Evolutionary conservation across 2,329 filamentous ascomycete genomes (phyloP), one percentile per base, ranked within the genome.

Genomic region (Penicillium hesseltinei): DNA sequence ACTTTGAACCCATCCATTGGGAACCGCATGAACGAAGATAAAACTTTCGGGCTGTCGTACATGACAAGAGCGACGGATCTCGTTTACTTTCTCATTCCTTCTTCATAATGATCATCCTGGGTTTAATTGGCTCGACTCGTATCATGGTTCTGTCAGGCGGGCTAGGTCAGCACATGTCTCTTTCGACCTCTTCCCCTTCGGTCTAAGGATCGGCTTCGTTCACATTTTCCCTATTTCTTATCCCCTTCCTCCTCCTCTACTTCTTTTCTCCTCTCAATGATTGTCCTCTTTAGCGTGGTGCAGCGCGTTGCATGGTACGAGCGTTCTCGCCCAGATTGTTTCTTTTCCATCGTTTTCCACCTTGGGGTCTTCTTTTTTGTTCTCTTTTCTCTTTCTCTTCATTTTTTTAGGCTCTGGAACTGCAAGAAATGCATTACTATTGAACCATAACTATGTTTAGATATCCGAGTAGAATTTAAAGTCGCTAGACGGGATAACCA

Each of bases 1-100:
- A 80, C 54, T 78, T 80, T 55, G 71, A 80, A 58, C 77, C 77
- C 15, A 74, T 75, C 35, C 75, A 78, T 56, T 79, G 74, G 72
- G 74, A 74, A 40, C 75, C 76, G n/a, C 70, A 69, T 48, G 74
- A 78, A 19, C 70, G 66, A 54, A 66, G 71, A 51, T 53, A 21
- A 44, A 53, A 31, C 2, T 10, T 29, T 11, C 13, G 4, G 35
- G 21, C 31, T 8, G 40, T 31, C n/a, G 25, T 15, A 19, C 42
- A 11, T 21, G 17, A 33, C 11, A 36, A 44, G 33, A 71, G 69
- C 51, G 6, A 66, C 68, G 66, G 58, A 15, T 8, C 15, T 29
- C 25, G 42, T 33, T 45, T 25, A 2, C 53, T 42, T 46, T 21
- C 15, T 19, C 23, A 13, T 59, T 45, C 23, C 11, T 13, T 29